Base-by-base conservation (phyloP, 768 basidiomycete species). In the Lactarius hatsudake region DNA sequence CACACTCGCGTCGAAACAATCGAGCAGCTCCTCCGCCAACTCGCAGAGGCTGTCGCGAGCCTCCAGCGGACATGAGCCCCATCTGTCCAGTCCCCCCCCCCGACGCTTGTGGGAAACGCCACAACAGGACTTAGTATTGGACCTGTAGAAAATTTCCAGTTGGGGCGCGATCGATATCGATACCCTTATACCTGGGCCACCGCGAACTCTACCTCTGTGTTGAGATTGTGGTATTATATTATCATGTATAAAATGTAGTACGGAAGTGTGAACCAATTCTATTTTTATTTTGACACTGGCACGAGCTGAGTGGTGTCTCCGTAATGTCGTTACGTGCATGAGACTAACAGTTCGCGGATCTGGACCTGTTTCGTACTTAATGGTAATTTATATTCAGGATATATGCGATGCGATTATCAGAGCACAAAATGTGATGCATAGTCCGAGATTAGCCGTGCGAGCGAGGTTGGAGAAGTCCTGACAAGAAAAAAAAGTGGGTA, bases 391-490 rank as follows among this genome's bases (percentile, higher is more conserved):
- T 63, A 66, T 54, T 59, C 62, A 67, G 38, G 53, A 34, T 61
- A 68, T 65, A 67, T 68, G 58, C 42, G 59, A 56, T 66, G 54
- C 42, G 59, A 68, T 68, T 67, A 66, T 63, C 55, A 57, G 62
- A 67, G 54, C 62, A 69, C 66, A 70, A 48, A 48, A 59, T 63
- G 59, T 63, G 55, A 68, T 70, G 66, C 63, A 70, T 63, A 61
- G 69, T 70, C 69, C 66, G 6, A 54, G n/a, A 61, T 68, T 62
- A 69, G 56, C 48, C 28, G 57, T 62, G 59, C 36, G 56, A 32
- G 34, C 32, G 32, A 34, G 62, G 53, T 36, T 40, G 34, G 56
- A 36, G 48, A 53, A 58, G 26, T 53, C 23, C 18, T 30, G 30
- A 56, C 38, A 32, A 32, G 59, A 45, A 45, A 26, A 6, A 15